phyloP scores from a whole-genome alignment of 1,139 yeast species.

The Meyerozyma sp. region DNA sequence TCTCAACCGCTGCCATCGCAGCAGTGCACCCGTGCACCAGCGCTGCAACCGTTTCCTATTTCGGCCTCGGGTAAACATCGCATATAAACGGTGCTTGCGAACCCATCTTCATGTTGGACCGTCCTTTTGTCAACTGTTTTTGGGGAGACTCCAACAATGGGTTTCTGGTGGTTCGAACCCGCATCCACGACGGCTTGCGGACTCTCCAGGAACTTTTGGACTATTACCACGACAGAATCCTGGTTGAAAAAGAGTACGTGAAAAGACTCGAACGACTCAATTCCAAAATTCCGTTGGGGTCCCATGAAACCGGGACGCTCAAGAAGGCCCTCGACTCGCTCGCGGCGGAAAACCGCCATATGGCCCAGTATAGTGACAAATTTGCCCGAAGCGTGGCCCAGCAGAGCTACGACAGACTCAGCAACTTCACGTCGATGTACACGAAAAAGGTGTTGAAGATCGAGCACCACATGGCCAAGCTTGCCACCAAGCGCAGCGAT shows the following conservation, averaged over 20 bases:
- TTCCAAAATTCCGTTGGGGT: constrained; percentile 43
- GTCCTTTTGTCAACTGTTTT: constrained; percentile 43
- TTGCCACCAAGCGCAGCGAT: constrained; percentile 22
- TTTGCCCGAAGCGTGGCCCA: constrained; percentile 27
- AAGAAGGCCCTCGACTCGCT: constrained; percentile 58
- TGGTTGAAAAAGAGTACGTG: constrained; percentile 71
- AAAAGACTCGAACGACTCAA: constrained; percentile 49
- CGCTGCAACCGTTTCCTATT: neutral
- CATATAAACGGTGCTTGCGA: neutral
- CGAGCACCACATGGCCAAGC: constrained; percentile 33
- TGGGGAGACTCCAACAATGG: constrained; percentile 50
- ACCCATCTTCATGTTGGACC: constrained; percentile 4
- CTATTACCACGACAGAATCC: constrained; percentile 46
- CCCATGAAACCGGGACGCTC: constrained; percentile 55
- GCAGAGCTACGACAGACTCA: constrained; percentile 30
- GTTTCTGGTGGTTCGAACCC: constrained; percentile 38
- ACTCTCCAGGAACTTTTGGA: constrained; percentile 36
- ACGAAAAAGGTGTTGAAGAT: constrained; percentile 27
- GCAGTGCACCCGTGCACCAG: neutral
- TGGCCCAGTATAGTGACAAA: constrained; percentile 28
- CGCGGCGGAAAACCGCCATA: constrained; percentile 42
- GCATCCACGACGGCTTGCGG: constrained; percentile 40
- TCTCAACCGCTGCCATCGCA: too few relatives aligned
- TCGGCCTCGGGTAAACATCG: neutral
- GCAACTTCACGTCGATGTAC: constrained; percentile 26